Evolutionary conservation across 306 rosid genomes (phyloP), one percentile per base, ranked within the genome.

Genomic region (Fagus sylvatica): DNA sequence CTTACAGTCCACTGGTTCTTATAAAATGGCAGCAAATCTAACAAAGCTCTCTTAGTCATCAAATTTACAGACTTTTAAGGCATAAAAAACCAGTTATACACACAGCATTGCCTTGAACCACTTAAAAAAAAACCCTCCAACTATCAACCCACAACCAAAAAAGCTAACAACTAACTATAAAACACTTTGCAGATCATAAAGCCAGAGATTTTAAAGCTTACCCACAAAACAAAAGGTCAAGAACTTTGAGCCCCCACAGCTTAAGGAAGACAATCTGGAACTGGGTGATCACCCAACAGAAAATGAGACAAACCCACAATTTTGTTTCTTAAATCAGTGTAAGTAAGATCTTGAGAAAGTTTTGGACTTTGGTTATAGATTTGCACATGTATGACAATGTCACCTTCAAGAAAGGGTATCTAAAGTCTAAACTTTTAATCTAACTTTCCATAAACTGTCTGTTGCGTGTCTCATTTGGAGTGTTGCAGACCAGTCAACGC

Each of bases 401-500:
- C 70, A 51, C 2, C 69, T 76, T 74, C 73, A 59, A 74, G 40
- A 71, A 22, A 74, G 49, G 62, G 54, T 73, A 71, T 73, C 69
- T 36, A 72, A 76, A 32, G 28, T 60, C 73, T 5, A 57, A 62
- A 46, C 3, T 42, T 69, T 79, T 13, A 19, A 71, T 49, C 73
- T 51, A 69, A 69, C 17, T 42, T 70, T 53, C 2, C 55, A 39
- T 30, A 37, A 37, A 66, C 71, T 66, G 12, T 7, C 8, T 36
- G 51, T 10, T 46, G 15, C 0, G 55, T 74, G 82, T 78, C 77
- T 78, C 77, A 76, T 76, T 75, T 41, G 77, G 17, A 74, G 57
- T 0, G 55, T 59, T 75, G 74, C 33, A 81, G 72, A 76, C 65
- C 75, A 71, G 79, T 78, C 80, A 70, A 74, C 62, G 74, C 40